phyloP scores from a whole-genome alignment of 345 rosid species.

The Iberis pinnata region DNA sequence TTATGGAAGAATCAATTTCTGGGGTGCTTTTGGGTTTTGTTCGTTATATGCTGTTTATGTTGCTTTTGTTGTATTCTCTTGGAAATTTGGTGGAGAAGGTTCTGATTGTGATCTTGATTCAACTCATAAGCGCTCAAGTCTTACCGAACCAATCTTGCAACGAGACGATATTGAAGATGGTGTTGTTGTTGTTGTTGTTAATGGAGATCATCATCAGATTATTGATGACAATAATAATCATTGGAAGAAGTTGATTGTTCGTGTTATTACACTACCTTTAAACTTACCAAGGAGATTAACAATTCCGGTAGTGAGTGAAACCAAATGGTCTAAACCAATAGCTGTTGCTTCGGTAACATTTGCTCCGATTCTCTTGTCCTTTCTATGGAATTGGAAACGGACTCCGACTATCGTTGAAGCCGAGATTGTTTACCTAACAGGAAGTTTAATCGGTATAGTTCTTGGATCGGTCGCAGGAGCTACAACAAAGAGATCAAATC shows the following conservation, averaged over 20 bases:
- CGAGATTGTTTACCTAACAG: constrained; percentile 39
- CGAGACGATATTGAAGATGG: no score
- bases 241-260: constrained; percentile 26
- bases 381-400: constrained; percentile 37
- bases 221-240: no score
- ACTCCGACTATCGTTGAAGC: constrained; percentile 25
- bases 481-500: constrained; percentile 47
- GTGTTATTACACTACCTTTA: constrained; percentile 59
- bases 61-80: constrained; percentile 43
- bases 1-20: constrained; percentile 44
- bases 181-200: constrained; percentile 8
- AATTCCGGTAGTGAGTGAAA: constrained; percentile 62
- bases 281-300: constrained; percentile 78
- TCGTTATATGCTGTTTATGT: constrained; percentile 60
- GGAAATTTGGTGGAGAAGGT: constrained; percentile 26
- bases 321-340: constrained; percentile 69
- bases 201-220: constrained; percentile 12
- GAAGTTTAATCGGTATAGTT: constrained; percentile 44
- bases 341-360: constrained; percentile 57
- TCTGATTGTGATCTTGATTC: constrained; percentile 27
- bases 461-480: constrained; percentile 53
- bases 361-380: constrained; percentile 68
- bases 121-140: constrained; percentile 22
- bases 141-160: constrained; percentile 30
- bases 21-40: constrained; percentile 57